phyloP scores from a whole-genome alignment of 2,329 filamentous ascomycete species.

The Pyrenophora tritici-repentis region DNA sequence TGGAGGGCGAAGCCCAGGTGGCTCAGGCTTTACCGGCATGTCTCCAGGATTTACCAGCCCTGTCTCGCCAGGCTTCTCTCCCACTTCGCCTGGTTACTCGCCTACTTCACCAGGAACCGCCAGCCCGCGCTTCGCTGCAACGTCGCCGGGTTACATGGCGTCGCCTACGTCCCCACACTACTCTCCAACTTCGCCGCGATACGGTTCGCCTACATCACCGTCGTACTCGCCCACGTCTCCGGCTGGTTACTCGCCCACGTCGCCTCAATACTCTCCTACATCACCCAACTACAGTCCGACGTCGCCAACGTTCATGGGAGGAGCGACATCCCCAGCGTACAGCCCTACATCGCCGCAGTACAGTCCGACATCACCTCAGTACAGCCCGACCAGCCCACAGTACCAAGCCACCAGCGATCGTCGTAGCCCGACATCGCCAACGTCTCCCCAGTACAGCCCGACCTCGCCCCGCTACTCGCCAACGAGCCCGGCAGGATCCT shows the following conservation, averaged over 20 bases:
- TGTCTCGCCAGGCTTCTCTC: constrained; percentile 54
- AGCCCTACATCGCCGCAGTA: constrained; percentile 60
- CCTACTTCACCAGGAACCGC: constrained; percentile 71
- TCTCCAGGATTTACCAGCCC: constrained; percentile 46
- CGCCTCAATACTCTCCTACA: constrained; percentile 53
- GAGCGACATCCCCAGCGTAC: constrained; percentile 56
- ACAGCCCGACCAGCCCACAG: constrained; percentile 70
- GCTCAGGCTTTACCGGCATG: constrained; percentile 54
- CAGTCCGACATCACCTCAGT: constrained; percentile 68
- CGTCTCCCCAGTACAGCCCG: constrained; percentile 45
- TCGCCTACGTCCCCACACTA: constrained; percentile 64
- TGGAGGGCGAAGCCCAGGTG: constrained; percentile 64
- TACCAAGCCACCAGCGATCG: constrained; percentile 61
- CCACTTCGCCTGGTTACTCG: constrained; percentile 49
- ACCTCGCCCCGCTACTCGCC: constrained; percentile 40
- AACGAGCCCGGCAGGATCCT: constrained; percentile 43
- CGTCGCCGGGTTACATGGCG: constrained; percentile 58
- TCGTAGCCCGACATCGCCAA: constrained; percentile 55
- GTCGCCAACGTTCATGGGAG: constrained; percentile 24
- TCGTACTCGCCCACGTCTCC: constrained; percentile 62
- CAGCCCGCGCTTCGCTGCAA: constrained; percentile 59
- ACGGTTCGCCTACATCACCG: constrained; percentile 55
- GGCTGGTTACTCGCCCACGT: constrained; percentile 57
- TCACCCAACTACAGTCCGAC: constrained; percentile 58
- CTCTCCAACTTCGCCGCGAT: constrained; percentile 63